Evolutionary conservation across 2,329 filamentous ascomycete species (phyloP).

Genomic region (Colletotrichum sp.): DNA sequence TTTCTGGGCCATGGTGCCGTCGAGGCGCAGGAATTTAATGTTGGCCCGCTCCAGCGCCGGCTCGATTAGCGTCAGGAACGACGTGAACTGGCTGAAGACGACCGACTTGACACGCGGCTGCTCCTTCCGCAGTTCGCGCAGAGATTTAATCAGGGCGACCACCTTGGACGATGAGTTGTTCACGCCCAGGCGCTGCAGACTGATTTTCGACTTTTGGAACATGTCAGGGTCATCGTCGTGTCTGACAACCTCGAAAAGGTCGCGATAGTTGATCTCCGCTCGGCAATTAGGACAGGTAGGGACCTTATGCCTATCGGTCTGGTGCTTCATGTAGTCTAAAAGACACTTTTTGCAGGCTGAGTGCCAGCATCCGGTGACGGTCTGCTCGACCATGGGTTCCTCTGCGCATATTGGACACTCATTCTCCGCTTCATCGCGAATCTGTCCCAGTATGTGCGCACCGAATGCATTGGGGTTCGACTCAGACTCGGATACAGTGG

Average conservation of each 20-base stretch:
- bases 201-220: conserved; percentile 56
- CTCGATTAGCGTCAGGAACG: conserved; percentile 90
- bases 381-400: conserved; percentile 93
- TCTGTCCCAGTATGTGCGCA: conserved; percentile 86
- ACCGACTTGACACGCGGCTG: conserved; percentile 82
- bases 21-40: conserved; percentile 84
- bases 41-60: conserved; percentile 75
- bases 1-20: conserved; percentile 90
- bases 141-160: conserved; percentile 75
- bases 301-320: conserved; percentile 75
- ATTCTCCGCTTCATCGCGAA: conserved; percentile 84
- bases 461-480: conserved; percentile 76
- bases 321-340: conserved; percentile 87
- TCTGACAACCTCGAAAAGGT: conserved; percentile 91
- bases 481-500: conserved; percentile 62
- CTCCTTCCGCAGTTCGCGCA: conserved; percentile 70
- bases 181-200: conserved; percentile 63
- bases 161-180: conserved; percentile 88
- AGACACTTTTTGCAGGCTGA: conserved; percentile 94
- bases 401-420: conserved; percentile 96
- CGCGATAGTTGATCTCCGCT: conserved; percentile 78
- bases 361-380: conserved; percentile 97
- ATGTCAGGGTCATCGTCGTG: conserved; percentile 68
- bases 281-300: conserved; percentile 93
- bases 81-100: conserved; percentile 97